Evolutionary conservation across 2,329 filamentous ascomycete species (phyloP).

Genomic region (Parascedosporium putredinis): DNA sequence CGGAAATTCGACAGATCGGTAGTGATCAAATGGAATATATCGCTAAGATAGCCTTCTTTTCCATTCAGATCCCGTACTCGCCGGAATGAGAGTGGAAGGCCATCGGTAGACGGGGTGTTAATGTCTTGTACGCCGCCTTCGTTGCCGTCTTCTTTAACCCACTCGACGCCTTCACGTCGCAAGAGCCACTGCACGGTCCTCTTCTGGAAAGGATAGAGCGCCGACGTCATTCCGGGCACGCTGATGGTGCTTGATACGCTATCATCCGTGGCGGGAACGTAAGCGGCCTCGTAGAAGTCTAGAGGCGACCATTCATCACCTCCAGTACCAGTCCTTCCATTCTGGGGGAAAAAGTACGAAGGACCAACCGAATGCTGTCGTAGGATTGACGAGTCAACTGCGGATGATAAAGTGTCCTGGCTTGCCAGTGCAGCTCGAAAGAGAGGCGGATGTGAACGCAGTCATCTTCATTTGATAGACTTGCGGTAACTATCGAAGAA

Average conservation of each 20-base stretch:
- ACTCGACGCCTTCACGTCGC: slow-evolving; percentile 50
- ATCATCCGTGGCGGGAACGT: slow-evolving; percentile 43
- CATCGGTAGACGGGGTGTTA: background rate
- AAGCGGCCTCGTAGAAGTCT: slow-evolving; percentile 60
- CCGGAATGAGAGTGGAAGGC: slow-evolving; percentile 18
- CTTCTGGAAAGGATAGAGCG: slow-evolving; percentile 62
- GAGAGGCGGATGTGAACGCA: slow-evolving; percentile 20
- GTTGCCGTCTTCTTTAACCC: slow-evolving; percentile 18
- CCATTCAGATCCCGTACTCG: slow-evolving; percentile 23
- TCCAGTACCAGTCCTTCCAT: slow-evolving; percentile 15
- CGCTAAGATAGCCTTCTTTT: slow-evolving; percentile 43
- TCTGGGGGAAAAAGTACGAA: slow-evolving; percentile 26
- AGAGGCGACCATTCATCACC: slow-evolving; percentile 31
- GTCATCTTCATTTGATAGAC: slow-evolving; percentile 11
- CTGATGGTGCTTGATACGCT: slow-evolving; percentile 25
- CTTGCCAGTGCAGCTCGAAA: slow-evolving; percentile 32
- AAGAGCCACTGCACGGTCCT: slow-evolving; percentile 62
- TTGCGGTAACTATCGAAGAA: background rate
- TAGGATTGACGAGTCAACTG: slow-evolving; percentile 16
- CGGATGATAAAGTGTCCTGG: slow-evolving; percentile 22
- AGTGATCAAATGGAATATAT: slow-evolving; percentile 50
- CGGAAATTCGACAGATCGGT: slow-evolving; percentile 35
- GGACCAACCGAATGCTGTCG: slow-evolving; percentile 21
- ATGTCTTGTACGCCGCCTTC: slow-evolving; percentile 12
- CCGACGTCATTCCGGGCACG: slow-evolving; percentile 34